Conservation (phyloP, 169 alveolate genomes). For the Plasmodium vivax region DNA sequence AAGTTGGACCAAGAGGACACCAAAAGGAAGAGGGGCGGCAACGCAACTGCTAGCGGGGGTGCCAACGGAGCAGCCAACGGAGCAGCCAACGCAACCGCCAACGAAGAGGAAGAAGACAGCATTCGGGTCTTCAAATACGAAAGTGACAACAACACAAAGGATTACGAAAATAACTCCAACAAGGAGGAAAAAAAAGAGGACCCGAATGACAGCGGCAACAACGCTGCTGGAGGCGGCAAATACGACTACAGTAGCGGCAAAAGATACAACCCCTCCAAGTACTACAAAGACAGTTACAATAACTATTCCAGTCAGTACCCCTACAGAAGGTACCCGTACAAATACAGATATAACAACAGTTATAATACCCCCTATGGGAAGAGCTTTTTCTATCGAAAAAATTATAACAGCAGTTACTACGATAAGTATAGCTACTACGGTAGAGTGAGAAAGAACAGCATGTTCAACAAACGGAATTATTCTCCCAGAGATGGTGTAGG, state of each 20-base stretch:
- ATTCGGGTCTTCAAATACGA: slow-evolving; percentile 59
- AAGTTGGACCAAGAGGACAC: not conserved
- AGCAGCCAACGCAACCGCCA: not conserved
- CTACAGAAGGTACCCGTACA: slow-evolving; percentile 33
- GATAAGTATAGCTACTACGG: slow-evolving; percentile 18
- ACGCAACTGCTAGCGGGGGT: not conserved
- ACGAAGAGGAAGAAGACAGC: slow-evolving; percentile 33
- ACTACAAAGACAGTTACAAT: slow-evolving; percentile 4
- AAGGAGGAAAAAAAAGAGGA: not conserved
- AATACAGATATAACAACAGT: slow-evolving; percentile 28
- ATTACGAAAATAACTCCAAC: not conserved
- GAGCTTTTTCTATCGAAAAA: slow-evolving; percentile 22
- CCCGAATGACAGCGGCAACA: not conserved
- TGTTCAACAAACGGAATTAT: slow-evolving; percentile 24
- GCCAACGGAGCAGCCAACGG: too few relatives aligned
- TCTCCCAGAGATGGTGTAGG: not conserved
- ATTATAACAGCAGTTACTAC: slow-evolving; percentile 15
- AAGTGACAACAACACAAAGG: slow-evolving; percentile 31
- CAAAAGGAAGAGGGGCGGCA: not conserved
- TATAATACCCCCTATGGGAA: not conserved
- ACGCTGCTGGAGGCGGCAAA: not conserved
- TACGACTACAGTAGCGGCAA: not conserved
- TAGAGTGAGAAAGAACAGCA: not conserved
- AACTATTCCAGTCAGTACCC: not conserved
- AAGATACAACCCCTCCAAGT: not conserved